Percentiles rank a stretch among this genome's conserved stretches.
These are phyloP conservation scores for Cornus controversa DNA, from an alignment of 148 eudicot genomes.

Conservation along the genomic window DNA sequence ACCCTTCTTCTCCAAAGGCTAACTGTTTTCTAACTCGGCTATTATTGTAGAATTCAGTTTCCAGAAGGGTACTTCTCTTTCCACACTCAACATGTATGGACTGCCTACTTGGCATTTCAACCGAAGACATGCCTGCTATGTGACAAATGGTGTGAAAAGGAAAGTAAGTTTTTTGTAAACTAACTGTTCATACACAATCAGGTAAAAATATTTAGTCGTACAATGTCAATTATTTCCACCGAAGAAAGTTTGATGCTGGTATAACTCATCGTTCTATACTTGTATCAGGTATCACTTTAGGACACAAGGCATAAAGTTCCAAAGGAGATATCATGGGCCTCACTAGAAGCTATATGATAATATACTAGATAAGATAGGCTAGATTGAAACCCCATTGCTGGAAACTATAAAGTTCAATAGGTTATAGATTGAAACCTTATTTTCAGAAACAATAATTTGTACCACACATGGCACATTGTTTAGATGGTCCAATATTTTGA, in stretches of 20 bases:
- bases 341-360: not conserved
- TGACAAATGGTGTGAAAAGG: not conserved
- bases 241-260: not conserved
- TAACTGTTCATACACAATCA: not conserved
- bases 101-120: constrained; percentile 7
- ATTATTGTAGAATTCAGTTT: not conserved
- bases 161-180: not conserved
- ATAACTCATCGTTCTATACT: not conserved
- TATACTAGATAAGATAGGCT: too few species aligned
- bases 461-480: not conserved
- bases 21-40: constrained; percentile 38
- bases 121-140: constrained; percentile 18
- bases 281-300: not conserved
- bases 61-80: constrained; percentile 2
- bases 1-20: constrained; percentile 33
- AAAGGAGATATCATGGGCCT: not conserved
- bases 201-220: not conserved
- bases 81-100: constrained; percentile 5
- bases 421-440: not conserved
- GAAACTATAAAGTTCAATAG: not conserved
- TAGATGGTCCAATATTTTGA: not conserved
- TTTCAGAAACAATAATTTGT: not conserved
- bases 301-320: not conserved
- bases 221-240: not conserved
- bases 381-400: not conserved